Percentiles rank a stretch among this genome's conserved stretches.
Evolutionary conservation across 2,329 filamentous ascomycete genomes (phyloP).

Genomic region (Paraphaeosphaeria sporulosa): DNA sequence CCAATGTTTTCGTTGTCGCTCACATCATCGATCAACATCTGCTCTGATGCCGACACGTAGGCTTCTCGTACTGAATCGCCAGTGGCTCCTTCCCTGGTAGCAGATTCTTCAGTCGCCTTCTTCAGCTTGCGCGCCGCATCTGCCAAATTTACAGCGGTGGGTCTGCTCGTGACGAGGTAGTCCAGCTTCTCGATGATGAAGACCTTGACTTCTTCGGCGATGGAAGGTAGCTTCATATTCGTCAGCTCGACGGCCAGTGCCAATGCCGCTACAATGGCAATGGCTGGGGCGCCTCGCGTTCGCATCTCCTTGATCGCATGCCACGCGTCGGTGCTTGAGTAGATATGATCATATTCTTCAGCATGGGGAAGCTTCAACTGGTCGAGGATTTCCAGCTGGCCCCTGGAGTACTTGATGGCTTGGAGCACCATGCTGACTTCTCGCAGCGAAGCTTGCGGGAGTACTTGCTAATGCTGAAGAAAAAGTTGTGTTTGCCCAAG

Average conservation of each 20-base stretch:
- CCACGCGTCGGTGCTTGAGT: slow-evolving; percentile 76
- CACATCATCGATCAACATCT: slow-evolving; percentile 86
- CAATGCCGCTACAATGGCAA: slow-evolving; percentile 95
- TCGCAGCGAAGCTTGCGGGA: not conserved
- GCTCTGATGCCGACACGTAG: slow-evolving; percentile 82
- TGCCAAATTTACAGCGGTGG: slow-evolving; percentile 92
- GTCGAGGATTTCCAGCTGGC: slow-evolving; percentile 78
- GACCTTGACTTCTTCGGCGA: slow-evolving; percentile 67
- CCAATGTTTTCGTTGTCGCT: slow-evolving; percentile 89
- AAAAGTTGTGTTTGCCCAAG: slow-evolving; percentile 21
- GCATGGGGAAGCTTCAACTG: slow-evolving; percentile 84
- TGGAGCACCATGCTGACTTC: slow-evolving; percentile 65
- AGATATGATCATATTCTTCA: slow-evolving; percentile 77
- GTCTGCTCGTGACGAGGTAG: slow-evolving; percentile 86
- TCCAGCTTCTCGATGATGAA: slow-evolving; percentile 81
- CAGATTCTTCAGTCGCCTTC: slow-evolving; percentile 62
- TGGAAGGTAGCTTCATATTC: slow-evolving; percentile 60
- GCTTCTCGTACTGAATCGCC: slow-evolving; percentile 67
- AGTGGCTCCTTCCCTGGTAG: slow-evolving; percentile 52
- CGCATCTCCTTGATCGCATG: slow-evolving; percentile 86
- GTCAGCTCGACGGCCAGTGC: slow-evolving; percentile 85
- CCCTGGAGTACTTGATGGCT: slow-evolving; percentile 78
- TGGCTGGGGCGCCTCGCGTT: slow-evolving; percentile 84
- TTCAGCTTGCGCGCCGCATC: slow-evolving; percentile 88
- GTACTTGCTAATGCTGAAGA: slow-evolving; percentile 8